Percentiles rank a stretch among this genome's conserved stretches.
phyloP scores from a whole-genome alignment of 306 rosid species.

The Vigna mungo region DNA sequence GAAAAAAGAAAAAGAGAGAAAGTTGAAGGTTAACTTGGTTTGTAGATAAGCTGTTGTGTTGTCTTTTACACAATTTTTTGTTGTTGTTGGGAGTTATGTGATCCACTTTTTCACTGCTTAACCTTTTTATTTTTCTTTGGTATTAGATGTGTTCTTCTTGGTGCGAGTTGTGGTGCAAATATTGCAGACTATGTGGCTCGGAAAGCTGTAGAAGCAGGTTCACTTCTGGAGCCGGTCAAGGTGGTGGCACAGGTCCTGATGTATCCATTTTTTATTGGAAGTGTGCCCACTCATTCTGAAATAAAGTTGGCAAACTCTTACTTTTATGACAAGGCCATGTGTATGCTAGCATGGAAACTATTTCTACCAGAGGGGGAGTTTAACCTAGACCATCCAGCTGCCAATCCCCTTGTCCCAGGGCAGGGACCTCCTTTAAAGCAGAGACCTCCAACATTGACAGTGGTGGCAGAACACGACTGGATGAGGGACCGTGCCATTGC shows the following conservation, averaged over 20 bases:
- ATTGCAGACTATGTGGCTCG: slow-evolving; percentile 90
- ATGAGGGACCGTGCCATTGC: slow-evolving; percentile 99
- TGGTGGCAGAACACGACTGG: slow-evolving; percentile 96
- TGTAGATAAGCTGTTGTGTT: slow-evolving; percentile 28
- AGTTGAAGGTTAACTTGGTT: slow-evolving; percentile 12
- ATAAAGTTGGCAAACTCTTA: slow-evolving; percentile 93
- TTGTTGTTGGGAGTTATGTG: background rate
- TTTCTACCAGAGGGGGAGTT: slow-evolving; percentile 86
- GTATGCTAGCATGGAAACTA: slow-evolving; percentile 91
- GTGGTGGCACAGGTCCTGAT: slow-evolving; percentile 90
- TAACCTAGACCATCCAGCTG: slow-evolving; percentile 88
- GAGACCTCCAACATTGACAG: slow-evolving; percentile 95
- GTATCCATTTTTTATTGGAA: slow-evolving; percentile 92
- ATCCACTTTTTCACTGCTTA: slow-evolving; percentile 27
- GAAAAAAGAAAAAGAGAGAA: background rate
- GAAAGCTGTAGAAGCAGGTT: slow-evolving; percentile 91
- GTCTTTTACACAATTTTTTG: background rate
- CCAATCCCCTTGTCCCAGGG: slow-evolving; percentile 81
- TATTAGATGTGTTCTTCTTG: slow-evolving; percentile 92
- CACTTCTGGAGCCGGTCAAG: slow-evolving; percentile 89
- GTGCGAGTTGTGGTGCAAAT: slow-evolving; percentile 98
- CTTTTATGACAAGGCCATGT: slow-evolving; percentile 94
- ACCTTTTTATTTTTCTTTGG: slow-evolving; percentile 23
- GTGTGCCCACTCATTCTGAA: slow-evolving; percentile 90
- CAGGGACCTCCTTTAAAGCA: slow-evolving; percentile 79